Evolutionary conservation across 345 rosid genomes (phyloP), one percentile per base, ranked within the genome.

Genomic region (Pistacia atlantica): DNA sequence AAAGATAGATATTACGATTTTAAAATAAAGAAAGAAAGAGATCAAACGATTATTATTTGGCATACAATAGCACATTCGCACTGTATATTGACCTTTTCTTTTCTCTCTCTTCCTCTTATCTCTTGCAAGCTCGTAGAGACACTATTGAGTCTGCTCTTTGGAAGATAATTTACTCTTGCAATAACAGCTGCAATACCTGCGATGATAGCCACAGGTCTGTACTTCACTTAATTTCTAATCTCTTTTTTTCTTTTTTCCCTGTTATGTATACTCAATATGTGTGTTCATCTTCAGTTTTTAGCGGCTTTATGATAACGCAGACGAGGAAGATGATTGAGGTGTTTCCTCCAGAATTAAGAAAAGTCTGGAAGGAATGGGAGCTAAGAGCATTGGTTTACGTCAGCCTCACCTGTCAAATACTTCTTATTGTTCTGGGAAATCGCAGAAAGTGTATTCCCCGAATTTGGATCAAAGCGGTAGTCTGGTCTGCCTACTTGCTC

Each of bases 291-390:
- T 10, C 58, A 54, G 58, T 54, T 54, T n/a, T 17, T 11, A 13
- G 58, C n/a, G 17, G 58, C 13, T 13, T 54, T 4, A 10, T 54
- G 11, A 8, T 54, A 2, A 54, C 13, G n/a, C 4, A 54, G 58
- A 54, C 5, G 17, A 54, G n/a, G 58, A 54, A 8, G 16, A 54
- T 12, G 58, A 17, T 4, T 1, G n/a, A 54, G 16, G n/a, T 54
- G 58, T 54, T 54, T 4, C 5, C 16, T 4, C 4, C 10, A 12
- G 51, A 4, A 4, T 5, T 46, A 46, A 65, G 65, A 4, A 58
- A 67, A 5, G 2, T 69, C 28, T 70, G 83, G 83, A 78, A 75
- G 7, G 60, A 52, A 7, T 84, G 86, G 88, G 84, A 77, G 72
- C 55, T 82, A 8, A 77, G 78, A 7, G 45, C 31, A 16, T 1